Percentiles rank a stretch among this genome's conserved stretches.
phyloP scores from a whole-genome alignment of 2,329 filamentous ascomycete genomes.

The Amesomyces nigricolor region DNA sequence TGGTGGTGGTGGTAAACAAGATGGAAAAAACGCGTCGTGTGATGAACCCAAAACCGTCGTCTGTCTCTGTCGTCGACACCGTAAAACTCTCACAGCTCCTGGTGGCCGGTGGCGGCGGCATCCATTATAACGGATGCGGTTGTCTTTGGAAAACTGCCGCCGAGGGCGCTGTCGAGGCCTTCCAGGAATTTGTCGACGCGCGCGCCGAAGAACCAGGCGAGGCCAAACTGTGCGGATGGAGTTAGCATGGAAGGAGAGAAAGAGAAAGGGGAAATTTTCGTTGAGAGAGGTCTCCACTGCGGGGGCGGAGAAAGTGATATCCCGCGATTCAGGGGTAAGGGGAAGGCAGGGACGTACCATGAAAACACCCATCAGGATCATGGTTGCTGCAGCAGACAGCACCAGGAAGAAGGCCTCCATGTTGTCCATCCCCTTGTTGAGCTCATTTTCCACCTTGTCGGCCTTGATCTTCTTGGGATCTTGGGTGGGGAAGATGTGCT shows the following conservation, averaged over 20 bases:
- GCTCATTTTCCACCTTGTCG: conserved; percentile 36
- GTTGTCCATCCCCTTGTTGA: conserved; percentile 40
- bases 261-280: neutral
- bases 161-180: conserved; percentile 38
- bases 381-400: conserved; percentile 58
- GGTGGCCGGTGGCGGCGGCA: conserved; percentile 22
- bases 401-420: conserved; percentile 63
- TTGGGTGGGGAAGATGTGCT: conserved; percentile 83
- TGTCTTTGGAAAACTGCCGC: conserved; percentile 4
- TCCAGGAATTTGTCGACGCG: conserved; percentile 67
- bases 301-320: conserved; percentile 12
- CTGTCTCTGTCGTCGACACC: neutral
- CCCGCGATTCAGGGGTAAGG: neutral
- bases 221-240: conserved; percentile 54
- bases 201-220: conserved; percentile 75
- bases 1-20: neutral
- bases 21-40: conserved; percentile 1
- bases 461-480: conserved; percentile 56
- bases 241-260: conserved; percentile 3
- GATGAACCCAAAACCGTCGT: conserved; percentile 6
- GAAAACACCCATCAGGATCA: conserved; percentile 62
- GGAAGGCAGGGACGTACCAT: conserved; percentile 61
- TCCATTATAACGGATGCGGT: neutral
- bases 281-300: neutral
- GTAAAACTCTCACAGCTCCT: conserved; percentile 29